These are phyloP conservation scores for Auricularia sp. DNA, from an alignment of 768 basidiomycete species.

Conservation along the genomic window DNA sequence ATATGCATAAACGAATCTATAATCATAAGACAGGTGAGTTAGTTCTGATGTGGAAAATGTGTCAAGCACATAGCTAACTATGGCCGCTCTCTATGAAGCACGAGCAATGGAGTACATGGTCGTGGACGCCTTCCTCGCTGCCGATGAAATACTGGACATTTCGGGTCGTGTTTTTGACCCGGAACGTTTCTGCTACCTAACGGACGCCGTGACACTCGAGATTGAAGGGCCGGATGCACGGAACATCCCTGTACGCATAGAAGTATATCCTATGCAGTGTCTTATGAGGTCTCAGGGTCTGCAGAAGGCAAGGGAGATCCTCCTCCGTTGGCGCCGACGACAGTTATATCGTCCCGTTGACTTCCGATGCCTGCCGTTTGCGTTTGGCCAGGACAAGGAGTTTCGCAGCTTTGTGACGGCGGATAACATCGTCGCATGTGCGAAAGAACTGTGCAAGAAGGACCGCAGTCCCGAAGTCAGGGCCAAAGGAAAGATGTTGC, in stretches of 20 bases:
- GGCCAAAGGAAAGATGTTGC: conserved; percentile 26
- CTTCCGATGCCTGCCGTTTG: conserved; percentile 38
- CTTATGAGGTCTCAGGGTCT: too few species aligned
- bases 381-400: conserved; percentile 15
- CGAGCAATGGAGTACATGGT: conserved; percentile 78
- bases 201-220: conserved; percentile 51
- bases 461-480: conserved; percentile 7
- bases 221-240: conserved; percentile 32
- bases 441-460: conserved; percentile 13
- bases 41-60: too few species aligned
- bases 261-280: too few species aligned
- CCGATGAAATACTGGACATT: conserved; percentile 55
- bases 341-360: conserved; percentile 66
- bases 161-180: conserved; percentile 47
- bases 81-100: conserved; percentile 28
- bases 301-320: conserved; percentile 40
- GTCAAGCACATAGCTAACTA: too few species aligned
- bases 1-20: conserved; percentile 75
- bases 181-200: conserved; percentile 49
- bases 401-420: conserved; percentile 26
- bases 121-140: conserved; percentile 62
- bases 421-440: conserved; percentile 34
- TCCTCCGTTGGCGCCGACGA: conserved; percentile 50
- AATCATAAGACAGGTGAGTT: conserved; percentile 62
- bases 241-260: not conserved